Conservation (phyloP, 768 basidiomycete species). For the Rhodosporidiobolus sp. region DNA sequence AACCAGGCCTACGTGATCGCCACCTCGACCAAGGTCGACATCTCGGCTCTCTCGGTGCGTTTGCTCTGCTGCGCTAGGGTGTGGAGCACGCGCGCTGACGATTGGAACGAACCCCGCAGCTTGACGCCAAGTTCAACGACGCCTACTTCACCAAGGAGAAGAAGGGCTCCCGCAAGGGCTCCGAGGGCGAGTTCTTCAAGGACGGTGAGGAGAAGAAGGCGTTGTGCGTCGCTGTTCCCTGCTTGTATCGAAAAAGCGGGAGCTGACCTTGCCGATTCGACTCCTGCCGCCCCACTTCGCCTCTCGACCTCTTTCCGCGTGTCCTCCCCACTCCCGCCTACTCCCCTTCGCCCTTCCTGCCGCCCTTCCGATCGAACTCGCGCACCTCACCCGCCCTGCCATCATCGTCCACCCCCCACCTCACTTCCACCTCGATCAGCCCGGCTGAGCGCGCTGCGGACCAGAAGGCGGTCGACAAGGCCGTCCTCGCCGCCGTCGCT, state of each 20-base stretch:
- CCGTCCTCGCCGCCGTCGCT: slow-evolving; percentile 76
- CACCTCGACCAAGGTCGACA: slow-evolving; percentile 88
- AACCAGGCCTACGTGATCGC: slow-evolving; percentile 99
- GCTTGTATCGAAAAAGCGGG: no score
- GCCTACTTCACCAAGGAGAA: slow-evolving; percentile 83
- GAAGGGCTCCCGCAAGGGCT: slow-evolving; percentile 66
- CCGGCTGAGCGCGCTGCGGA: slow-evolving; percentile 81
- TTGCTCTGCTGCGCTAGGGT: background rate
- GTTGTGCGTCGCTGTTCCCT: slow-evolving; percentile 8
- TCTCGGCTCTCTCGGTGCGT: slow-evolving; percentile 69
- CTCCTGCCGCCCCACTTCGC: no score
- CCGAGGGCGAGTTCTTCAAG: slow-evolving; percentile 96
- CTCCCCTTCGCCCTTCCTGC: background rate
- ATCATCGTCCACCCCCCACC: no score
- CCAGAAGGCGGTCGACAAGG: slow-evolving; percentile 70
- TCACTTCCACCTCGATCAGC: slow-evolving; percentile 14
- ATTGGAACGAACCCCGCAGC: slow-evolving; percentile 51
- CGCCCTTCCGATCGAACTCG: no score
- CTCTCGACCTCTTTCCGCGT: background rate
- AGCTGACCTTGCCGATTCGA: no score
- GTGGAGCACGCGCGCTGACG: background rate
- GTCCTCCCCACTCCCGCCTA: no score
- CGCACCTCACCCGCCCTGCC: slow-evolving; percentile 13
- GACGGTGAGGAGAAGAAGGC: slow-evolving; percentile 64
- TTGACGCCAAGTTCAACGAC: slow-evolving; percentile 88